Evolutionary conservation across 2,329 filamentous ascomycete species (phyloP).

Genomic region (Zelopaecilomyces penicillatus): DNA sequence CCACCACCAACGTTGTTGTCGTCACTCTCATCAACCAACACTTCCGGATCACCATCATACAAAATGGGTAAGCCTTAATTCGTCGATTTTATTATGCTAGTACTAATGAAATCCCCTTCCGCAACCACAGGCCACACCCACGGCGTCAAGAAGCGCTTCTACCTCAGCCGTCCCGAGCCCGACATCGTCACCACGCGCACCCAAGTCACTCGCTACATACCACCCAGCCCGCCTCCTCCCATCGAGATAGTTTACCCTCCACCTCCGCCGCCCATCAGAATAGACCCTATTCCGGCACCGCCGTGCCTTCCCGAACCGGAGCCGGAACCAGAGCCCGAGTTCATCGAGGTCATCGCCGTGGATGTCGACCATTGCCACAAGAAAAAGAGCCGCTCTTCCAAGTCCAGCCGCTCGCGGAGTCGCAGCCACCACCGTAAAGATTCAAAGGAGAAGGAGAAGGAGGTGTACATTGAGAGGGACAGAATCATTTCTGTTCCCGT

Average conservation of each 20-base stretch:
- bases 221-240: constrained; percentile 24
- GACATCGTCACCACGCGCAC: constrained; percentile 28
- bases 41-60: not conserved
- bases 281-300: constrained; percentile 5
- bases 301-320: constrained; percentile 11
- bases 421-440: not conserved
- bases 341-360: constrained; percentile 31
- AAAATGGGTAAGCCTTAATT: constrained; percentile 4
- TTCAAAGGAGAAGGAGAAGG: constrained; percentile 16
- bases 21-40: too few species aligned
- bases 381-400: constrained; percentile 16
- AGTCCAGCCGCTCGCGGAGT: constrained; percentile 11
- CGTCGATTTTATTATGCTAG: not conserved
- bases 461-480: constrained; percentile 46
- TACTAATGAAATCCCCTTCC: not conserved
- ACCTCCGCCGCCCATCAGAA: constrained; percentile 11
- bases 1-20: too few species aligned
- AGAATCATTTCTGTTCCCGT: constrained; percentile 34
- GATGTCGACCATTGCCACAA: constrained; percentile 23
- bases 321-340: constrained; percentile 19
- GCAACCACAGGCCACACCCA: not conserved
- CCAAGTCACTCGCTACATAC: constrained; percentile 31
- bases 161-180: constrained; percentile 31
- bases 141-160: constrained; percentile 32
- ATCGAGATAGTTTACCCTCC: constrained; percentile 11